These are phyloP conservation scores for Lyophyllum atratum DNA, from an alignment of 768 basidiomycete species.

Conservation along the genomic window DNA sequence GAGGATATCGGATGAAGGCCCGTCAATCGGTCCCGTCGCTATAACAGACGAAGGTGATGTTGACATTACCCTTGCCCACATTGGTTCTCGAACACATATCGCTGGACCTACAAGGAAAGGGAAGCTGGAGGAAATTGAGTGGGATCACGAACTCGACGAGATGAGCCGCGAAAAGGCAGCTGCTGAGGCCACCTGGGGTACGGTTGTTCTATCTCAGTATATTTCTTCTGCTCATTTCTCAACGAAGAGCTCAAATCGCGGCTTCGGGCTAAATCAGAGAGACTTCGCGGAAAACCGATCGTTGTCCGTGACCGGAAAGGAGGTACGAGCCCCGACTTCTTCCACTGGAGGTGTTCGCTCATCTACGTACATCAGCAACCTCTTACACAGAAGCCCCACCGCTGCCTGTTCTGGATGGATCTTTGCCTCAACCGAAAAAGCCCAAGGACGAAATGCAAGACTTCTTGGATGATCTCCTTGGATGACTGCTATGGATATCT, in stretches of 20 bases:
- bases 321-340: constrained; percentile 28
- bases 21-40: constrained; percentile 18
- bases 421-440: constrained; percentile 31
- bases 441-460: constrained; percentile 68
- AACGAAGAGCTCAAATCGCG: constrained; percentile 57
- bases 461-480: constrained; percentile 67
- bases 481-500: constrained; percentile 18
- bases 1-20: constrained; percentile 42
- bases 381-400: constrained; percentile 22
- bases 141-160: constrained; percentile 67
- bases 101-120: constrained; percentile 53
- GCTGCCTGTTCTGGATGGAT: constrained; percentile 26
- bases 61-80: constrained; percentile 57
- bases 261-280: constrained; percentile 57
- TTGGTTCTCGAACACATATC: constrained; percentile 34
- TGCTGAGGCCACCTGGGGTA: constrained; percentile 80
- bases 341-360: neutral
- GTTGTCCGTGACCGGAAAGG: constrained; percentile 34
- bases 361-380: neutral
- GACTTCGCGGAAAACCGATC: constrained; percentile 38
- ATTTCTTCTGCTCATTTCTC: neutral
- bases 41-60: constrained; percentile 56
- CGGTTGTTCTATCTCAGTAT: neutral
- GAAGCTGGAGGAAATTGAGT: constrained; percentile 61
- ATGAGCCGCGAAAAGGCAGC: constrained; percentile 69